Evolutionary conservation across 73 alveolate genomes (phyloP), one percentile per base, ranked within the genome.

Genomic region (Uronychia setigera): DNA sequence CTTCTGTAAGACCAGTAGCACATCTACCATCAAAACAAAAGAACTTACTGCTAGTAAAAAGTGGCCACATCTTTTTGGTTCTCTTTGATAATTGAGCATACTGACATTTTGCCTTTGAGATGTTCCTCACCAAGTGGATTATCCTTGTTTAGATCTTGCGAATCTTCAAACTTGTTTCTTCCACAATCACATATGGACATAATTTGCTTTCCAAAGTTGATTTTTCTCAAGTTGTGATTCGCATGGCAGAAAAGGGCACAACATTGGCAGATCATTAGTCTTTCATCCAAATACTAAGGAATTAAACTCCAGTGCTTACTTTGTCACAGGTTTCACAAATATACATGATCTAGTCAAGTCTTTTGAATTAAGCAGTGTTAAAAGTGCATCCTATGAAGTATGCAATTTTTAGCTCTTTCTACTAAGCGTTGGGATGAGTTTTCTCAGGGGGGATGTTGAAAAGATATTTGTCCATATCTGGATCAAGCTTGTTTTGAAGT

Each of bases 171-270:
- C 19, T 5, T 11, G 19, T 46, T 46, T 46, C 19, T 46, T 1
- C 89, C 89, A 60, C 89, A 82, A 35, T 35, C 60, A 32, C 89
- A 82, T 0, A 74, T 28, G 25, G 74, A 25, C 31, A 29, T 82
- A 26, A 30, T 5, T 29, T 30, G 25, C 9, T 26, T 9, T 31
- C 79, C 60, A 58, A 1, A 33, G 59, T 32, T 82, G 0, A 60
- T 78, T 32, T 33, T 33, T 1, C 1, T 33, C 19, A 82, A 0
- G 1, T 27, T 1, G 74, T 82, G 89, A 11, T 83, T 83, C n/a
- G 31, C 57, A 33, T 82, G 89, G 60, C 89, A 82, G 58, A 82
- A 29, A 1, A 27, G 28, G 1, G 89, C 77, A n/a, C 89, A 82
- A 11, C 35, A 33, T 0, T 25, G 29, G 28, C 89, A 82, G 19